Evolutionary conservation across 805 yeast species (phyloP), one percentile per base, ranked within the genome.

Genomic region (Suhomyces sp.): DNA sequence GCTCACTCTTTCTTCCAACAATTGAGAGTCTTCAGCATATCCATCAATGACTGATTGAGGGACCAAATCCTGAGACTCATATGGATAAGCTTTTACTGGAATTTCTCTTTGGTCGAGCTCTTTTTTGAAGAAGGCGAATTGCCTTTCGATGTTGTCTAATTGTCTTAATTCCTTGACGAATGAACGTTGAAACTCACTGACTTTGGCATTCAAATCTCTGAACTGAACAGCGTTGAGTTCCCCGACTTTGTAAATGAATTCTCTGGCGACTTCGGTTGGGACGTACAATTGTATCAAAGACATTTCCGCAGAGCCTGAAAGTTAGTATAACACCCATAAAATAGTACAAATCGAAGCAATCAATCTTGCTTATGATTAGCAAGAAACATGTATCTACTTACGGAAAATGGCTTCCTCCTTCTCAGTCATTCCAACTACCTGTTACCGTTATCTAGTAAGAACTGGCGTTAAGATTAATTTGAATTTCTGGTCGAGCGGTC

Each of bases 221-320:
- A 94, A 90, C 65, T 96, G 97, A 26, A 94, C 81, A 55, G 84
- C 74, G 24, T 96, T 96, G 66, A 90, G 76, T 59, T 89, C 90
- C 4, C 99, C 99, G 36, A 94, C 75, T 26, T 89, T 83, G 53
- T 90, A 82, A n/a, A 91, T 86, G 38, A 90, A 83, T 54, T 91
- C 96, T 57, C 97, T 78, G 6, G 96, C 83, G 44, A 88, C 86
- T 71, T 94, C 99, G 26, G 89, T 85, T 7, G 98, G 93, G 54
- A 94, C 84, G 69, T 90, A 93, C 60, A 94, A 78, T 75, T 94
- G 97, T 50, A 93, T 88, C 62, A 92, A 81, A 47, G 96, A 84
- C 98, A 94, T 96, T 65, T 89, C 96, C 86, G 98, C 98, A 53
- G 98, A 92, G 79, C 97, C 76, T 70, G 52, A 44, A 42, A 10